Base-by-base conservation (phyloP, 306 rosid species). In the Cajanus cajan region DNA sequence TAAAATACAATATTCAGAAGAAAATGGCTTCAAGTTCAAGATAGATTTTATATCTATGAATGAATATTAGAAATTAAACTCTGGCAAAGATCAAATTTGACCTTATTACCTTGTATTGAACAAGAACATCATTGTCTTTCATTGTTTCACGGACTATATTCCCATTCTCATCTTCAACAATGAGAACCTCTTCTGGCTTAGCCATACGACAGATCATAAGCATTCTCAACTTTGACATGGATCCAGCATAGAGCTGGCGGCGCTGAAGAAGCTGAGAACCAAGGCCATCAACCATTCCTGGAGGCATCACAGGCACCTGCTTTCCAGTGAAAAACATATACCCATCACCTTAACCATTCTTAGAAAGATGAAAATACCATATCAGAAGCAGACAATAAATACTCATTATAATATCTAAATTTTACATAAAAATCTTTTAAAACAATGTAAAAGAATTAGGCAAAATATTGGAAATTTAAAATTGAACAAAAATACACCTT, bases 121-220 rank as follows among this genome's bases (percentile, higher is more conserved):
- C 99, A 84, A 95, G 99, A 78, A 93, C 98, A 79, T 93, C 99
- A 86, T 95, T 95, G 85, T 95, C 99, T 87, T 95, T 95, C 94
- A 95, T 79, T 68, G 99, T 95, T 72, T 95, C 99, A 10, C 99
- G 94, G 71, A 95, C 99, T 68, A 95, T 95, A 82, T 95, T 95
- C 78, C 99, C 99, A 72, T 95, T 95, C 80, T 95, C 99, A 78
- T 95, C 99, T 80, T 95, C 99, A 54, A 95, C 98, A 33, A 95
- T 95, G 70, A 95, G 96, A 85, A 95, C 99, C 88, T 95, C 99
- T 88, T 95, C 99, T n/a, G 99, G 99, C 83, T 95, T 95, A 14
- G 98, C 99, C 99, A 95, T 95, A 15, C 99, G 96, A 67, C 93
- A 90, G 64, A 95, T 93, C 98, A 95, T 93, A 40, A 95, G 99